Evolutionary conservation across 768 basidiomycete genomes (phyloP), one percentile per base, ranked within the genome.

Genomic region (Tylopilus sp.): DNA sequence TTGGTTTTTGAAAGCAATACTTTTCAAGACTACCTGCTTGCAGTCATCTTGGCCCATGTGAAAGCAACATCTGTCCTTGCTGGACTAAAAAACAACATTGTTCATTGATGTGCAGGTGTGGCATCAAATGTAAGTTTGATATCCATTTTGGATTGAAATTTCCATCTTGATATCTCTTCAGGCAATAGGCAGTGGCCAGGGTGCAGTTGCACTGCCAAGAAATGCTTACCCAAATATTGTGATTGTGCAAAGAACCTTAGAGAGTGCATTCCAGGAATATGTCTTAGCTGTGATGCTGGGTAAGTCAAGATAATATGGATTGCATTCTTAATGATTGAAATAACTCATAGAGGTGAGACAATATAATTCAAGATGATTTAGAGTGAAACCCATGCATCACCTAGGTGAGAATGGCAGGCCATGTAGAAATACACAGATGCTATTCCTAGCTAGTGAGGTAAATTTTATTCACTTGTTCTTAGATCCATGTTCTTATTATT

Each of bases 181-280:
- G 58, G 61, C 43, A 13, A 26, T 21, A 68, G 52, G 45, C 52
- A 56, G 13, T 57, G 51, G 44, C 30, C 47, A 47, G 44, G 53
- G 13, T 63, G 57, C 39, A 58, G 4, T 18, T 55, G 55, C 40
- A 9, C 25, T 3, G 47, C 18, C 52, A 80, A 80, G 33, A 62
- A 62, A 51, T 63, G 61, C 36, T 25, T 21, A 10, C 6, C 5
- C 1, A 36, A 43, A 0, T 48, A 30, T 3, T 83, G 81, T 56
- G 33, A 59, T 1, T 83, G 82, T 63, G 46, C 30, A 1, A 44
- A 33, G 6, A 22, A 58, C 0, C 38, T 23, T 0, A 68, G 77
- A 43, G 81, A 83, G 60, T 84, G 82, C 53, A 72, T 78, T 52
- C 81, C 81, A 17, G 79, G 79, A 10, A 47, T 77, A 5, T 84